Evolutionary conservation across 139 green algal species (phyloP), one percentile per base, ranked within the genome.

Genomic region (Deuterostichococcus epilithicus): DNA sequence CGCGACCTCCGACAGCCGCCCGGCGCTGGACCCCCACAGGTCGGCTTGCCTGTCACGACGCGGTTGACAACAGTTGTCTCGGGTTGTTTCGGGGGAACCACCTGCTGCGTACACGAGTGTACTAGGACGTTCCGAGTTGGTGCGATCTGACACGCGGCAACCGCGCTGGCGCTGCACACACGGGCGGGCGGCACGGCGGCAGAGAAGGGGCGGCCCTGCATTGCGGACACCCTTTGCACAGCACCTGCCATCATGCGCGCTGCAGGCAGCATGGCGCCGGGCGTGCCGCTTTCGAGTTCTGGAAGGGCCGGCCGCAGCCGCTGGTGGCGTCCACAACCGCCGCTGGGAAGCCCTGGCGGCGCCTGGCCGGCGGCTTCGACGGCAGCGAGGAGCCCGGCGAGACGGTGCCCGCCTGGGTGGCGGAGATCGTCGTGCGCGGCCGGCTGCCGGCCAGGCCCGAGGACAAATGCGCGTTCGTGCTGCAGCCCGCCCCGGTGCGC

Each of bases 381-480:
- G 86, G 80, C 25, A 73, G 28, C 44, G 86, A 94, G 73, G 74
- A 26, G 8, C 84, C 88, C 60, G 85, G 75, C 0, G 83, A 79
- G 26, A 70, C 87, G 34, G 52, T 94, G 32, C 92, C 92, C 0
- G 47, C 79, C 18, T 97, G 93, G 93, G 88, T 92, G 37, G 81
- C 68, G 1, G 90, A 95, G 34, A 89, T 86, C 39, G 86, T 96
- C 60, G 82, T 97, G 38, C 74, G 85, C 0, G 37, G 76, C 45
- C 72, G 72, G 10, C 78, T 74, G 68, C 88, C 84, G 3, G 73
- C 52, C 47, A 80, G 76, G 66, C 86, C 91, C 65, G 85, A 91
- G 45, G 70, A 87, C 45, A 97, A 96, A 81, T 86, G 84, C 58
- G 89, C 92, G 28, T 97, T 97, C 82, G 80, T 91, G 26, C 87